Evolutionary conservation across 2,329 filamentous ascomycete genomes (phyloP).

Genomic region (Trichoderma guizhouense): DNA sequence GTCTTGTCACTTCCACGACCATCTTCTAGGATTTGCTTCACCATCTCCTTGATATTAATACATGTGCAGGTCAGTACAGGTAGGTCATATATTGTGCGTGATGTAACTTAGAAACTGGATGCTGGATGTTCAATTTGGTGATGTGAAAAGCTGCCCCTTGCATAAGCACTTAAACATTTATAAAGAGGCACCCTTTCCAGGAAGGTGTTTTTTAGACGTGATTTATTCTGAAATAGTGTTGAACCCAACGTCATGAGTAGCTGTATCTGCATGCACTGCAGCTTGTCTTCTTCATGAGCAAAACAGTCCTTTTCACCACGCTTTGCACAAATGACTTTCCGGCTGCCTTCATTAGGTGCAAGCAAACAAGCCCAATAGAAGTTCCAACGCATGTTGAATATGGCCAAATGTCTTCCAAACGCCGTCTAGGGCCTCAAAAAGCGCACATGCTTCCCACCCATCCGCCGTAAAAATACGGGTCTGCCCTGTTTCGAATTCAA

Average conservation of each 20-base stretch:
- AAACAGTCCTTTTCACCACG: neutral
- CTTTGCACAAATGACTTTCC: neutral
- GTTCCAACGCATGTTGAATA: neutral
- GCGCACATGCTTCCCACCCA: neutral
- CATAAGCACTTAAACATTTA: neutral
- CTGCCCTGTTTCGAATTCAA: neutral
- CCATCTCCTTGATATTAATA: neutral
- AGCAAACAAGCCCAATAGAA: neutral
- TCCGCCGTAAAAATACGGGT: neutral
- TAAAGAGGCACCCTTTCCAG: neutral
- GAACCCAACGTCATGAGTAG: neutral
- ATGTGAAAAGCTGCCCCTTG: neutral
- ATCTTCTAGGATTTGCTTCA: neutral
- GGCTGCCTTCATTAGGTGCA: neutral
- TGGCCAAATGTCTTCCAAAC: neutral
- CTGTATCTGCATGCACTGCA: neutral
- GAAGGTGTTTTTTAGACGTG: neutral
- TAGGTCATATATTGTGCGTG: neutral
- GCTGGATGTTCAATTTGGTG: neutral
- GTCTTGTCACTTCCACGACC: neutral
- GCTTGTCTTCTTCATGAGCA: neutral
- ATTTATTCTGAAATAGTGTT: neutral
- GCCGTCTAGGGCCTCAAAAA: conserved; percentile 4
- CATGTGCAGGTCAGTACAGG: neutral
- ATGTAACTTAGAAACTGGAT: neutral